Evolutionary conservation across 805 yeast species (phyloP), one percentile per base, ranked within the genome.

Genomic region (Zygosaccharomyces bisporus): DNA sequence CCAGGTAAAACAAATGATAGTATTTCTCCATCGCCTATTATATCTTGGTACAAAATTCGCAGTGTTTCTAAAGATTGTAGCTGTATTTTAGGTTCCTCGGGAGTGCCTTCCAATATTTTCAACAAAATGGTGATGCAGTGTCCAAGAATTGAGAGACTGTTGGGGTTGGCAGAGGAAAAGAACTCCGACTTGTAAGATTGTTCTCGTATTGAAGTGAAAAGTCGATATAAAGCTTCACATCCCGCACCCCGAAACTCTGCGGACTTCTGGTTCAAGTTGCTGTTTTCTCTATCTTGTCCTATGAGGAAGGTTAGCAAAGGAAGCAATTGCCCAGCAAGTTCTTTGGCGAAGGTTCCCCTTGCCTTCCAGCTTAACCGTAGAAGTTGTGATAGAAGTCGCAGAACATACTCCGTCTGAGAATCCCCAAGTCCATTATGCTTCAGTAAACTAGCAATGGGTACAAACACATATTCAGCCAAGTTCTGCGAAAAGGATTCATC

Each of bases 391-490:
- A 81, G 52, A 13, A 77, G 68, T n/a, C 67, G 60, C 7, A 82
- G 54, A 1, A 76, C 56, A 20, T 66, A 61, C 45, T 77, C 80
- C 2, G 72, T 63, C 37, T 71, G 77, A 0, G 70, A 51, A 36
- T 74, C 77, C 2, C 74, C 70, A 1, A 80, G 55, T n/a, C 67
- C 49, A 1, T 71, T 71, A 34, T 73, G 73, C 44, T 75, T 74
- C 32, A 83, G 60, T 6, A 83, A 56, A 43, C 74, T 73, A 1
- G 79, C 72, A 2, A 83, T 53, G 0, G 89, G 88, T 9, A 79
- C 72, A 59, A 80, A 80, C 1, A 81, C 69, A 46, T 81, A 80
- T 48, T 81, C 85, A 0, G 83, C 83, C 14, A 81, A 55, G 19
- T 66, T 67, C 1, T 67, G 50, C 0, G 77, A 65, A 1, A 73